A percentile compares a stretch with the other conserved stretches of the same genome.
These are phyloP conservation scores for Curvularia sp. DNA, from an alignment of 2,329 filamentous ascomycete genomes.

Conservation along the genomic window DNA sequence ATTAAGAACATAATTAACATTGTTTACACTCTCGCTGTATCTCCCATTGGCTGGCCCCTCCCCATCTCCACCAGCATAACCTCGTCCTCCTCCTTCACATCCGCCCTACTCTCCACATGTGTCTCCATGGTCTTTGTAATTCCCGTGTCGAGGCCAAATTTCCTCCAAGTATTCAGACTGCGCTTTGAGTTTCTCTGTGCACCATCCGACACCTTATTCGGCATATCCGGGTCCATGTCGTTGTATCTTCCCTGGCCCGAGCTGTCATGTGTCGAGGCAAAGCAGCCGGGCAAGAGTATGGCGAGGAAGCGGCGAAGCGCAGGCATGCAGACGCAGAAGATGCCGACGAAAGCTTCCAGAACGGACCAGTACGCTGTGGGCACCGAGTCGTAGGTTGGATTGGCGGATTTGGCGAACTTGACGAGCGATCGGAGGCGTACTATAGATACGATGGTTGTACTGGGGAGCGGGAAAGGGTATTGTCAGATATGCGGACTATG, in stretches of 20 bases:
- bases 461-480: background rate
- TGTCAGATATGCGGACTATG: constrained; percentile 9
- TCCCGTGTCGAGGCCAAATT: background rate
- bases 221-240: background rate
- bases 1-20: background rate
- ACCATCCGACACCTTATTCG: background rate
- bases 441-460: constrained; percentile 50
- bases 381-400: constrained; percentile 47
- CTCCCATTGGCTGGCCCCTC: background rate
- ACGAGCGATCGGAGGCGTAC: constrained; percentile 53
- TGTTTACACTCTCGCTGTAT: background rate
- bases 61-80: constrained; percentile 3
- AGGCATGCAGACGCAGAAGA: constrained; percentile 31
- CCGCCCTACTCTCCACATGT: background rate
- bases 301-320: constrained; percentile 25
- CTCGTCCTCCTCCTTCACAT: background rate
- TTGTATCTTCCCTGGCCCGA: constrained; percentile 1
- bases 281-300: constrained; percentile 44
- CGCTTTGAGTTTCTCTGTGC: background rate
- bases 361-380: constrained; percentile 24
- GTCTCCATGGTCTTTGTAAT: constrained; percentile 3
- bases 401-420: constrained; percentile 50
- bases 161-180: background rate
- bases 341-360: constrained; percentile 26
- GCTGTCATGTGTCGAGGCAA: constrained; percentile 16